Base-by-base conservation (phyloP, 176 grass and related monocot species). In the Lolium multiflorum region DNA sequence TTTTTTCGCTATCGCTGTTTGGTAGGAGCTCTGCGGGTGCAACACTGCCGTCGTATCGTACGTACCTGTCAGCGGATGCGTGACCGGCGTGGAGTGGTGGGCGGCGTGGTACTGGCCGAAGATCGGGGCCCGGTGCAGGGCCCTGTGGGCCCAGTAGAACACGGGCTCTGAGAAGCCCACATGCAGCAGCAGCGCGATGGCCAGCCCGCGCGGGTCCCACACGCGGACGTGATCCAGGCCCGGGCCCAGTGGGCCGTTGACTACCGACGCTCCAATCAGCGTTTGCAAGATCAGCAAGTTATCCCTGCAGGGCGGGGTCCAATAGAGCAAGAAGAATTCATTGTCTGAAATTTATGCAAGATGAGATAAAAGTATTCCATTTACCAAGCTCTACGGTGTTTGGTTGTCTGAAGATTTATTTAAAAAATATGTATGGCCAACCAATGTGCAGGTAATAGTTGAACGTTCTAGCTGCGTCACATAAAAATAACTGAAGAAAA, bases 91-190 rank as follows among this genome's bases (percentile, higher is more conserved):
- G 74, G 75, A 87, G 76, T 98, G 97, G 61, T 98, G 97, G 1
- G 56, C 65, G 20, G 89, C 79, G 56, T 98, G 97, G 90, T 88
- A 94, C 46, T 22, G 74, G 59, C 71, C 24, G 90, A 94, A 92
- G 75, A 96, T 86, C 28, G 83, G 84, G 74, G 28, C 76, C 62
- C 63, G 1, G 52, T 98, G 97, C 4, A 96, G 81, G 86, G 84
- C 84, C 77, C 96, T 76, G 84, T 98, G 96, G 67, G 88, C 89
- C 85, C 83, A 82, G 81, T 98, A 98, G 84, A 92, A 98, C n/a
- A 91, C 57, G 13, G 93, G 84, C 93, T 98, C 96, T 77, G 96
- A 88, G 78, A 98, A 86, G 20, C 63, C 80, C 83, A 98, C 88
- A 38, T 98, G 96, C 64, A 98, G 74, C n/a, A 89, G 56, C 83